A percentile compares a stretch with the other conserved stretches of the same genome.
phyloP scores from a whole-genome alignment of 371 early-diverging fungal species.

The Mucor irregularis region DNA sequence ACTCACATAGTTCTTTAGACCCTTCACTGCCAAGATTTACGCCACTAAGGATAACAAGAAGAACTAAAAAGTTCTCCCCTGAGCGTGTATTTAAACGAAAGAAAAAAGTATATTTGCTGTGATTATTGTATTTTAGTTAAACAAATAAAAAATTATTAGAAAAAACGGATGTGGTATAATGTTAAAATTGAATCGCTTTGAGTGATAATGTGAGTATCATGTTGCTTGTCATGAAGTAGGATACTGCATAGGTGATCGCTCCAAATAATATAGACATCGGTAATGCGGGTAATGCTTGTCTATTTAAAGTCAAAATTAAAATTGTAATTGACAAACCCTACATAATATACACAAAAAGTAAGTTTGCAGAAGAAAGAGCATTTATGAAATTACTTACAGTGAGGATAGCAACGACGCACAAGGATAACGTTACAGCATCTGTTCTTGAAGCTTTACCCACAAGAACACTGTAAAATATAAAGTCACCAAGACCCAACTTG shows the following conservation, averaged over 20 bases:
- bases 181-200: background rate
- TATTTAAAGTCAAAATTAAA: slow-evolving; percentile 19
- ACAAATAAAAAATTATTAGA: too few relatives aligned
- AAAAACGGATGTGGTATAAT: too few relatives aligned
- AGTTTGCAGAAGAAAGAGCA: background rate
- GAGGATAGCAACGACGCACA: slow-evolving; percentile 21
- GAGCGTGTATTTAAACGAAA: background rate
- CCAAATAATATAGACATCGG: slow-evolving; percentile 28
- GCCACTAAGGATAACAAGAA: slow-evolving; percentile 56
- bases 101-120: slow-evolving; percentile 1
- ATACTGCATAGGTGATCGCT: slow-evolving; percentile 15
- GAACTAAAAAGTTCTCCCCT: slow-evolving; percentile 6
- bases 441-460: slow-evolving; percentile 21
- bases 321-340: slow-evolving; percentile 23
- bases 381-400: slow-evolving; percentile 5
- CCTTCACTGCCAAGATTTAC: slow-evolving; percentile 67
- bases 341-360: background rate
- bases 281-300: slow-evolving; percentile 17
- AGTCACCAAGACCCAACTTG: slow-evolving; percentile 26
- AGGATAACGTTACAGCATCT: slow-evolving; percentile 15
- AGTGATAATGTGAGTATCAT: slow-evolving; percentile 9
- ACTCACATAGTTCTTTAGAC: background rate
- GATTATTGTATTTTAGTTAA: too few relatives aligned
- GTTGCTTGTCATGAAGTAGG: slow-evolving; percentile 17
- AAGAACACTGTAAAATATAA: slow-evolving; percentile 28